Evolutionary conservation across 257 asterid genomes (phyloP).

Genomic region (Eucommia ulmoides): DNA sequence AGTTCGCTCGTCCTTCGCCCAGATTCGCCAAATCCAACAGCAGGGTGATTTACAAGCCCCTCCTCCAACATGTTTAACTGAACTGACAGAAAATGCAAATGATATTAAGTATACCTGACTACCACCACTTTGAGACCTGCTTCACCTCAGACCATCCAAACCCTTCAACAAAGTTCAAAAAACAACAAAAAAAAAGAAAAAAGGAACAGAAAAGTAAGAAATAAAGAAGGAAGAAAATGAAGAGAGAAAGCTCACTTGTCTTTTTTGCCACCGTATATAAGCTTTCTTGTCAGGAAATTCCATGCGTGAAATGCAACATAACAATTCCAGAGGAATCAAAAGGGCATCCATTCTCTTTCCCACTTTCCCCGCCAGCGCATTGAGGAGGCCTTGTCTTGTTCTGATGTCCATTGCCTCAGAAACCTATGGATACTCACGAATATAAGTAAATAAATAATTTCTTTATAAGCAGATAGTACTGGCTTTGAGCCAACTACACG

Average conservation of each 20-base stretch:
- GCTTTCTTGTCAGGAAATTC: slow-evolving; percentile 93
- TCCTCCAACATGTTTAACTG: slow-evolving; percentile 98
- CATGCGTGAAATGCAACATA: slow-evolving; percentile 88
- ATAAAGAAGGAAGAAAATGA: slow-evolving; percentile 1
- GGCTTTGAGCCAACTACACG: too few species aligned
- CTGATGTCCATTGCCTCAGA: slow-evolving; percentile 88
- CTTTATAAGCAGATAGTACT: too few species aligned
- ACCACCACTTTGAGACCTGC: background rate
- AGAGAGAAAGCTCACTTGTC: slow-evolving; percentile 68
- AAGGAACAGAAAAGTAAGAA: slow-evolving; percentile 3
- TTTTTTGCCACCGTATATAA: slow-evolving; percentile 93
- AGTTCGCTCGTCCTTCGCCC: slow-evolving; percentile 75
- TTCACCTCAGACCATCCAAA: background rate
- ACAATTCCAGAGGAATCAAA: slow-evolving; percentile 78
- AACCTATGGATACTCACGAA: slow-evolving; percentile 37
- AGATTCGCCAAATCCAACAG: slow-evolving; percentile 95
- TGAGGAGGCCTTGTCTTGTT: slow-evolving; percentile 81
- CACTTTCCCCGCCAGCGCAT: slow-evolving; percentile 93
- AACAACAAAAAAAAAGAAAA: slow-evolving; percentile 5
- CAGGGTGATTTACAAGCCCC: slow-evolving; percentile 89
- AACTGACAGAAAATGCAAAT: slow-evolving; percentile 54
- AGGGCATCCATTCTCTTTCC: slow-evolving; percentile 95
- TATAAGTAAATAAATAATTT: slow-evolving; percentile 13
- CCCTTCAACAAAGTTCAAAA: slow-evolving; percentile 8
- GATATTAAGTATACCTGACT: slow-evolving; percentile 2